Conservation (phyloP, 148 eudicot genomes). For the Chenopodium quinoa region DNA sequence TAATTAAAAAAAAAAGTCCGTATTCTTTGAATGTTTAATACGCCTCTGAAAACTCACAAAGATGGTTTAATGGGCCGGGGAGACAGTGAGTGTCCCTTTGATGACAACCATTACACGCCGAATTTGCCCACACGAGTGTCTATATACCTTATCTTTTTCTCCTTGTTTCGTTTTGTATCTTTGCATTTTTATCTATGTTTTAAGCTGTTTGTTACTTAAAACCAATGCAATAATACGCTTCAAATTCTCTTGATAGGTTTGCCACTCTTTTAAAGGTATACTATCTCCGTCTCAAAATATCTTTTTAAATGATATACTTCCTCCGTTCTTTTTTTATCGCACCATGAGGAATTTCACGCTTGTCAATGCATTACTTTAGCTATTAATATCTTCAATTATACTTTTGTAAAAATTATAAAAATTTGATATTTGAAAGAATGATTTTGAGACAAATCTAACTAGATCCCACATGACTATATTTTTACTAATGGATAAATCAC, state of each 20-base stretch:
- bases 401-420: too few species aligned
- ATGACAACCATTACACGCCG: conserved; percentile 2
- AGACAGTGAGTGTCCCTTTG: not conserved
- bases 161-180: not conserved
- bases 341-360: too few species aligned
- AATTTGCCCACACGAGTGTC: conserved; percentile 12
- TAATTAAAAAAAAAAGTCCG: not conserved
- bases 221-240: not conserved
- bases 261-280: too few species aligned
- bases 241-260: not conserved
- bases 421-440: too few species aligned
- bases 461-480: too few species aligned
- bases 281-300: too few species aligned
- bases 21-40: not conserved
- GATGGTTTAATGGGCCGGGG: not conserved
- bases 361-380: too few species aligned
- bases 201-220: not conserved
- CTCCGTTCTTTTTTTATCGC: too few species aligned
- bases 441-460: too few species aligned
- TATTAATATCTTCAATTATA: too few species aligned
- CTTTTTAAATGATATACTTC: too few species aligned
- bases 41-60: not conserved
- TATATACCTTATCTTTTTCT: not conserved
- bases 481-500: too few species aligned
- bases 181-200: not conserved